Conservation (phyloP, 805 yeast species). For the Wickerhamomyces sydowiorum region DNA sequence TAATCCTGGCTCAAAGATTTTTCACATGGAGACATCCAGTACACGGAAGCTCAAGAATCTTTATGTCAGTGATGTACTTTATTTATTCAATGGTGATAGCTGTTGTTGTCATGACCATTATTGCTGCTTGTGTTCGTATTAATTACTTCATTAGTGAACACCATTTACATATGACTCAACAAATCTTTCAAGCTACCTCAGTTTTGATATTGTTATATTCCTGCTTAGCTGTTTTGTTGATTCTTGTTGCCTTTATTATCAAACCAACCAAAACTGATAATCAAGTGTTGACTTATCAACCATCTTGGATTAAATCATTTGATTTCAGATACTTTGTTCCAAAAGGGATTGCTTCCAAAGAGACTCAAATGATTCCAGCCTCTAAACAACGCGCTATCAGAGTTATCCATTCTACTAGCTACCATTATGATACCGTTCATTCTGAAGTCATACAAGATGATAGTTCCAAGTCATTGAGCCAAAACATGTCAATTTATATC, state of each 20-base stretch:
- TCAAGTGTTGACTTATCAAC: slow-evolving; percentile 53
- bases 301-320: slow-evolving; percentile 73
- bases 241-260: slow-evolving; percentile 46
- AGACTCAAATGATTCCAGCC: slow-evolving; percentile 30
- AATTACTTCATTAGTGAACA: slow-evolving; percentile 42
- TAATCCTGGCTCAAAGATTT: slow-evolving; percentile 64
- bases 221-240: slow-evolving; percentile 44
- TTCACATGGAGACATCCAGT: slow-evolving; percentile 78
- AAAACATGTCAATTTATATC: slow-evolving; percentile 42
- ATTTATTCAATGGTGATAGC: slow-evolving; percentile 50
- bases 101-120: slow-evolving; percentile 59
- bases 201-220: slow-evolving; percentile 47
- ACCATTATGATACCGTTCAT: slow-evolving; percentile 27
- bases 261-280: slow-evolving; percentile 50
- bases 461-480: slow-evolving; percentile 30
- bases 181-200: slow-evolving; percentile 48
- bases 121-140: slow-evolving; percentile 57
- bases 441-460: slow-evolving; percentile 8
- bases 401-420: slow-evolving; percentile 55
- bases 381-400: slow-evolving; percentile 40
- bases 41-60: slow-evolving; percentile 46
- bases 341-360: slow-evolving; percentile 43
- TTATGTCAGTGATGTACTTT: slow-evolving; percentile 43
- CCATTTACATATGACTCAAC: slow-evolving; percentile 44
- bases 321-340: slow-evolving; percentile 53